Percentiles rank a stretch among this genome's conserved stretches.
These are phyloP conservation scores for Suhomyces yuchorum DNA, from an alignment of 1,139 yeast species.

Conservation along the genomic window DNA sequence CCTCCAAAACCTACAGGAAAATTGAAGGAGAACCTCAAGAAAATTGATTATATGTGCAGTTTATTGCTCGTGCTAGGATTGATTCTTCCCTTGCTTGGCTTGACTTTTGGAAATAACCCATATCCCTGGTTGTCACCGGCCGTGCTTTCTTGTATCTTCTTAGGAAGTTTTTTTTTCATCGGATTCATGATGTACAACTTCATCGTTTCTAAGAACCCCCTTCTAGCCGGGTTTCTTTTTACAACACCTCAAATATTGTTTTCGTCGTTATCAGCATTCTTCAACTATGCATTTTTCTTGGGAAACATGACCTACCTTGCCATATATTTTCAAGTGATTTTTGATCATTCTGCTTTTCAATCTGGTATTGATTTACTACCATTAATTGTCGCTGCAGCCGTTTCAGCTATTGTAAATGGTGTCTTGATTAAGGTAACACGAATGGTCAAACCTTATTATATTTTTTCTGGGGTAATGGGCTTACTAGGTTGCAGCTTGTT, in stretches of 20 bases:
- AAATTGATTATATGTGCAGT: conserved; percentile 22
- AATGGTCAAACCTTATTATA: conserved; percentile 20
- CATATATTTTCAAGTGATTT: conserved; percentile 27
- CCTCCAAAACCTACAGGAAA: conserved; percentile 21
- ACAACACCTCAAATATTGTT: conserved; percentile 19
- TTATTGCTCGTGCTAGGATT: conserved; percentile 20
- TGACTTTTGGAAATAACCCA: conserved; percentile 23
- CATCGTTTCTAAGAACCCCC: conserved; percentile 18
- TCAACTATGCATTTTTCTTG: conserved; percentile 23
- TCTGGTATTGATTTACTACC: conserved; percentile 27
- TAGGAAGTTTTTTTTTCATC: conserved; percentile 19
- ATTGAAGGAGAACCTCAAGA: conserved; percentile 10
- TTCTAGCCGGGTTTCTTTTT: conserved; percentile 18
- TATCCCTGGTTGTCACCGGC: conserved; percentile 23
- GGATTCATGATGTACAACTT: conserved; percentile 21
- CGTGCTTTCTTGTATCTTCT: conserved; percentile 19
- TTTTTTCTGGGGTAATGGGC: conserved; percentile 22
- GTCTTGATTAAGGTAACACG: conserved; percentile 20
- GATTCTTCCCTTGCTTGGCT: conserved; percentile 22
- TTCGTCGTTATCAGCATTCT: conserved; percentile 17
- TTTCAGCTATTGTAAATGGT: conserved; percentile 23
- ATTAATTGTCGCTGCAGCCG: conserved; percentile 20
- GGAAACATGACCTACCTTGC: conserved; percentile 23
- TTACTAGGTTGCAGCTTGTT: conserved; percentile 23
- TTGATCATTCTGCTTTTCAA: conserved; percentile 20